Base-by-base conservation (phyloP, 2,329 filamentous ascomycete species). In the Annulohypoxylon truncatum region DNA sequence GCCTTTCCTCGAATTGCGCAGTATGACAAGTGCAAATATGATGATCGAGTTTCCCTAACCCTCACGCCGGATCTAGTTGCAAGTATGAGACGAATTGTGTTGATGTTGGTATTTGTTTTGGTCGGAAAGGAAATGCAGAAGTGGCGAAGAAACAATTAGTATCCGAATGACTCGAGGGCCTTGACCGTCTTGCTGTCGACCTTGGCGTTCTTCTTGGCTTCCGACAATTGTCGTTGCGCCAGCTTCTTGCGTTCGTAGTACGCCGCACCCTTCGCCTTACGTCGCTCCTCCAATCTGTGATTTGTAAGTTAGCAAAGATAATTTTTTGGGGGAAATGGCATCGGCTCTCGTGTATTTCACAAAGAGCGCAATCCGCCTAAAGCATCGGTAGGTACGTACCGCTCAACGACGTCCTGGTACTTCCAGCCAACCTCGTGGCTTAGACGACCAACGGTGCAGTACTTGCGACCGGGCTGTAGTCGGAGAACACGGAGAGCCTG, bases 171-270 rank as follows among this genome's bases (percentile, higher is more conserved):
- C 85, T 92, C 92, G 82, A 98, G 91, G 84, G 96, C 90, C 87
- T 91, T 87, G 84, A 90, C 89, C 82, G 91, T 93, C 89, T 96
- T 94, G 81, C 88, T 85, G 85, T 95, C 91, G 83, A 95, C 89
- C 82, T 89, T 90, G 76, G 94, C 93, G 83, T 87, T 92, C 91
- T 95, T 95, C 91, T 97, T 92, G 78, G 95, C 94, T 82, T 97
- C 92, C 77, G 90, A 87, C 77, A 97, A 86, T 87, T 96, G 93
- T 89, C 92, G 92, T 82, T 91, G 89, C 77, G 92, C 92, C 76
- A 93, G 89, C 93, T 96, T 97, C 96, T 98, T 99, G 90, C 94
- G 94, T 89, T 97, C 94, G 90, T 98, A 98, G 92, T 97, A 99
- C 82, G 96, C 96, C 77, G 92, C 90, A 80, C 94, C 92, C 93